Conservation (phyloP, 1,139 yeast species). For the Kurtzmaniella quercitrusa region DNA sequence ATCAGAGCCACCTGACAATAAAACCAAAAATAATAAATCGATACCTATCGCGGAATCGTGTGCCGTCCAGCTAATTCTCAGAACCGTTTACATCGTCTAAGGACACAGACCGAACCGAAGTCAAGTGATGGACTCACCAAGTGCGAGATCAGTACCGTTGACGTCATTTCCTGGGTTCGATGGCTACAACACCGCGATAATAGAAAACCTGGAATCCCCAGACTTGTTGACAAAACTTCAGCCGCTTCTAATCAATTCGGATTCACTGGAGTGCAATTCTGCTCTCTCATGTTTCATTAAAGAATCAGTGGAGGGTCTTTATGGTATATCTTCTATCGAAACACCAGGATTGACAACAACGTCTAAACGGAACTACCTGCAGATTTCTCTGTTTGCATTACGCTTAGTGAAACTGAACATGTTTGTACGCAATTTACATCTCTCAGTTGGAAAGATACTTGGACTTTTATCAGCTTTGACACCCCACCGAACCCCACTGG, state of each 20-base stretch:
- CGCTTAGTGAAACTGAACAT: conserved; percentile 36
- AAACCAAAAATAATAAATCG: no score
- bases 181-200: not conserved
- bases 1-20: no score
- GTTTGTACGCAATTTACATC: conserved; percentile 32
- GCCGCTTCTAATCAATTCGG: conserved; percentile 33
- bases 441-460: conserved; percentile 40
- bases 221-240: conserved; percentile 16
- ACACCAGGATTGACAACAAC: not conserved
- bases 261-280: conserved; percentile 37
- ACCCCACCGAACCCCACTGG: conserved; percentile 6
- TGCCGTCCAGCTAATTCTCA: not conserved
- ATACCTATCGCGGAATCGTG: not conserved
- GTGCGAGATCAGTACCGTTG: not conserved
- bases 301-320: conserved; percentile 29
- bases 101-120: not conserved
- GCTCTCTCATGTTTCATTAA: conserved; percentile 36
- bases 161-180: conserved; percentile 8
- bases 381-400: conserved; percentile 32
- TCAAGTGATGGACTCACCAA: not conserved
- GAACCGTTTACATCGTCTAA: not conserved
- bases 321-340: conserved; percentile 8
- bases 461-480: conserved; percentile 32
- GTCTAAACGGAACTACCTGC: conserved; percentile 22
- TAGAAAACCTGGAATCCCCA: not conserved